A percentile compares a stretch with the other conserved stretches of the same genome.
phyloP scores from a whole-genome alignment of 345 rosid species.

The Linum lewisii region DNA sequence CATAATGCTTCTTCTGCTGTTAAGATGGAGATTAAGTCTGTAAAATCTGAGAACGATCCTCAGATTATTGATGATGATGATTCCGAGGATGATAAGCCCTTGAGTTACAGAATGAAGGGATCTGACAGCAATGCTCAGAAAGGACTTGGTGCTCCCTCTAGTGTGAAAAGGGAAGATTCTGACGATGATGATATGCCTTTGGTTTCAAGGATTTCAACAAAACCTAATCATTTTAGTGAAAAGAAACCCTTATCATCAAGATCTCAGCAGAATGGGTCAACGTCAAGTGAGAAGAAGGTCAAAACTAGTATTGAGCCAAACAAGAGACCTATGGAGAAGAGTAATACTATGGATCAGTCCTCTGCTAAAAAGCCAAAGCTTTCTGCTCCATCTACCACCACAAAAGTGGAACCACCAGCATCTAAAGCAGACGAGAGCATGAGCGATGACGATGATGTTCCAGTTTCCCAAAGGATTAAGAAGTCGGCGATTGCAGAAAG shows the following conservation, averaged over 20 bases:
- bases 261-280: conserved; percentile 57
- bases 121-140: conserved; percentile 31
- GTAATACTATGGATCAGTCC: conserved; percentile 32
- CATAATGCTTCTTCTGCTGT: conserved; percentile 26
- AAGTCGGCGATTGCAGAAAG: conserved; percentile 33
- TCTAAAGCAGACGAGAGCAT: conserved; percentile 38
- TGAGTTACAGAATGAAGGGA: conserved; percentile 52
- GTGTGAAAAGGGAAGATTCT: conserved; percentile 41
- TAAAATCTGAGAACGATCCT: conserved; percentile 23
- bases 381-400: conserved; percentile 30
- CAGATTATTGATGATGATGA: conserved; percentile 39
- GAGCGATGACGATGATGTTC: conserved; percentile 64
- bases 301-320: conserved; percentile 24
- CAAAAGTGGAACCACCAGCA: conserved; percentile 40
- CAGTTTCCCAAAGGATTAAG: conserved; percentile 71
- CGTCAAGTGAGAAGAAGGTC: conserved; percentile 34
- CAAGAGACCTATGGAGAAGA: conserved; percentile 76
- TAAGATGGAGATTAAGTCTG: conserved; percentile 34
- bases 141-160: conserved; percentile 21
- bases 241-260: conserved; percentile 46
- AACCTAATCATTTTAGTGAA: conserved; percentile 29
- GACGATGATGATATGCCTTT: conserved; percentile 60
- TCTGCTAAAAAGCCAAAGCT: conserved; percentile 59
- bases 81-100: conserved; percentile 61
- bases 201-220: conserved; percentile 33